Base-by-base conservation (phyloP, 495 filamentous ascomycete species). In the Pyrenopolyporus hunteri region DNA sequence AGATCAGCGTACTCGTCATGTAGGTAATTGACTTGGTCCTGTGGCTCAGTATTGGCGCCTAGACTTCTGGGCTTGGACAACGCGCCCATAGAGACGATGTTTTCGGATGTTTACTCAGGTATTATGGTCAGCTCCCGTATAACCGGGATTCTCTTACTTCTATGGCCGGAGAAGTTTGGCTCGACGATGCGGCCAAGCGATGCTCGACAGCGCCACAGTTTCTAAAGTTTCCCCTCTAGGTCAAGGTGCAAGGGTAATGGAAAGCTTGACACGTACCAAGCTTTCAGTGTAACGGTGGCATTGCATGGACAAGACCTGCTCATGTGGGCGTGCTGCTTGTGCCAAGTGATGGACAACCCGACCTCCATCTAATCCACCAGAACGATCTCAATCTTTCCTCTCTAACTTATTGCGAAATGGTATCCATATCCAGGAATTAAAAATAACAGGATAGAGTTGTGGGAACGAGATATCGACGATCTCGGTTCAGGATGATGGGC, bases 201-300 rank as follows among this genome's bases (percentile, higher is more conserved):
- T 7, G 6, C 31, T 43, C 50, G 13, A 49, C 16, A 44, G 10
- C 44, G 37, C 62, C 55, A 55, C 35, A 11, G 35, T 0, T 50
- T 55, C 61, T 31, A 52, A 65, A 55, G 19, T 64, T 64, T 42
- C 61, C 61, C 36, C 32, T 64, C 49, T 59, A 8, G 57, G 63
- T 22, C 20, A 25, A 20, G 6, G 3, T 39, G 14, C 63, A 57
- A 52, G 62, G 62, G 32, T 60, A 44, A 40, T 11, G 35, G 44
- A 65, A 66, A 66, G 63, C 63, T 66, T 66, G 57, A 60, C 40
- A 60, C 57, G 57, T 57, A 60, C 63, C 63, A 66, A 60, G 63
- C 63, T 60, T 60, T 57, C 10, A 4, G 51, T 60, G 63, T 36
- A 22, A 66, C 63, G 13, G 57, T 66, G 16, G 26, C 63, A 66